Evolutionary conservation across 208 protist species (phyloP).

Genomic region (Trypanosoma grayi): DNA sequence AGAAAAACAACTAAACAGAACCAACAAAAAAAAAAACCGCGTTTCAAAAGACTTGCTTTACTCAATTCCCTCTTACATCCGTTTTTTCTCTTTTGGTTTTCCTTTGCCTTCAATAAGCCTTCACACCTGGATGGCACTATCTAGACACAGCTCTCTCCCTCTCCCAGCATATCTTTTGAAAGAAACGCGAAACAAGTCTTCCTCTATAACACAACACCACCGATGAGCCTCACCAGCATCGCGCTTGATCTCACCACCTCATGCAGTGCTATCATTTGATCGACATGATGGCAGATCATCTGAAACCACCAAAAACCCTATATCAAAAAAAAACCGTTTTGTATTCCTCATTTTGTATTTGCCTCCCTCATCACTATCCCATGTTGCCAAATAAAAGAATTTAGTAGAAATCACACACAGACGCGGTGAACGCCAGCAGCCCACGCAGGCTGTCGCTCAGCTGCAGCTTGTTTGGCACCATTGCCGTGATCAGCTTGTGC

Average conservation of each 20-base stretch:
- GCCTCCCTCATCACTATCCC: background rate
- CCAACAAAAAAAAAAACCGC: background rate
- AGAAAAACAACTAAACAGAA: background rate
- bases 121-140: too few relatives aligned
- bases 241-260: too few relatives aligned
- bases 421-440: conserved; percentile 67
- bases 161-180: too few relatives aligned
- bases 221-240: too few relatives aligned
- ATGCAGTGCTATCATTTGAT: background rate
- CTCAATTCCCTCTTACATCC: too few relatives aligned
- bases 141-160: too few relatives aligned
- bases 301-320: background rate
- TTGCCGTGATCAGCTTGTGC: conserved; percentile 59
- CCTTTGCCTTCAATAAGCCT: too few relatives aligned
- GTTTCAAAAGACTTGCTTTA: too few relatives aligned
- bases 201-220: too few relatives aligned
- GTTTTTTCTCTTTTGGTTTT: background rate
- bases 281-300: background rate
- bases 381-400: background rate
- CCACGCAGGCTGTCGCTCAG: conserved; percentile 75
- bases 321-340: conserved; percentile 5
- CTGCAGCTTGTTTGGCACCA: conserved; percentile 67
- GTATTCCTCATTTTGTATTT: background rate
- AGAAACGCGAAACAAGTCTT: too few relatives aligned
- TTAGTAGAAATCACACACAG: conserved; percentile 88